Evolutionary conservation across 768 basidiomycete genomes (phyloP).

Genomic region (Cyathus striatus): DNA sequence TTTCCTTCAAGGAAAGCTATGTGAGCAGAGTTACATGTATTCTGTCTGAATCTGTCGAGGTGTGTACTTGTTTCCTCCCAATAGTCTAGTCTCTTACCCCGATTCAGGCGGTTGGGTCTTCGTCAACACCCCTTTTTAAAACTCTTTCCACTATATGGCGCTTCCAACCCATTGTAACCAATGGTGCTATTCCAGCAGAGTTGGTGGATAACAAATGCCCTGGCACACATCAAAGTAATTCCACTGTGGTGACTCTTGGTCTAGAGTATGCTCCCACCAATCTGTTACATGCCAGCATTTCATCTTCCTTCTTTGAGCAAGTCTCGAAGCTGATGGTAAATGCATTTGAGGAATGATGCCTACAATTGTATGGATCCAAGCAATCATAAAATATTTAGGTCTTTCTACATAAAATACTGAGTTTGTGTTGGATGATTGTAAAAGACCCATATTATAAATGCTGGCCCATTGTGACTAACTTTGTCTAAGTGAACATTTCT

Average conservation of each 20-base stretch:
- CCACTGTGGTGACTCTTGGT: constrained; percentile 83
- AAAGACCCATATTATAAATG: no score
- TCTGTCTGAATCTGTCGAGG: constrained; percentile 78
- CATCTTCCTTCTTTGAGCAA: constrained; percentile 79
- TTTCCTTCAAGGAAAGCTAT: constrained; percentile 84
- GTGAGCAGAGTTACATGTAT: constrained; percentile 77
- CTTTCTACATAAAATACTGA: neutral
- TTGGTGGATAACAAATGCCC: no score
- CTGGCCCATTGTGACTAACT: no score
- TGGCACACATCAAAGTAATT: constrained; percentile 22
- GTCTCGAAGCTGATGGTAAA: constrained; percentile 86
- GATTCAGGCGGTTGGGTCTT: constrained; percentile 63
- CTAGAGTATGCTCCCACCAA: constrained; percentile 84
- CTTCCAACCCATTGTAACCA: constrained; percentile 66
- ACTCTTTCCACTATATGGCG: constrained; percentile 69
- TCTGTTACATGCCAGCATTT: constrained; percentile 81
- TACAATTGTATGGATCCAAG: constrained; percentile 59
- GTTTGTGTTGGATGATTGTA: no score
- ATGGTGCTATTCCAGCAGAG: no score
- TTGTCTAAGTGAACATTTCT: no score
- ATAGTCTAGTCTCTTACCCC: constrained; percentile 1
- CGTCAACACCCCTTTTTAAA: constrained; percentile 71
- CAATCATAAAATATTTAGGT: constrained; percentile 8
- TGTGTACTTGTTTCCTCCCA: constrained; percentile 24
- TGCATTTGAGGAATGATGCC: constrained; percentile 87